Conservation (phyloP, 768 basidiomycete genomes). For the Termitomyces titanicus region DNA sequence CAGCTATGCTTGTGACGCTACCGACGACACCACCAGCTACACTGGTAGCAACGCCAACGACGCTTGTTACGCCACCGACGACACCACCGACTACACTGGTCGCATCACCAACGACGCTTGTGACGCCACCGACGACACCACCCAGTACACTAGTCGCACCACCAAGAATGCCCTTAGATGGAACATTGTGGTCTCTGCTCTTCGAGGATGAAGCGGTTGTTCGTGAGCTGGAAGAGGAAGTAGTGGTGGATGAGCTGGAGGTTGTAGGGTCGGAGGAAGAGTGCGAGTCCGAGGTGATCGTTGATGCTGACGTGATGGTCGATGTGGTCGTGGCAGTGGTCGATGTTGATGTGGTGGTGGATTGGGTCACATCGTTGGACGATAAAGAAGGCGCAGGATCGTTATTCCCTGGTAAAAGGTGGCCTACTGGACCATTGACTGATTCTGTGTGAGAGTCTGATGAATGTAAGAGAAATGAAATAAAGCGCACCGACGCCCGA, state of each 20-base stretch:
- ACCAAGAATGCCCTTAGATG: constrained; percentile 2
- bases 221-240: background rate
- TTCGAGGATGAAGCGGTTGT: background rate
- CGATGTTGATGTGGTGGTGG: constrained; percentile 8
- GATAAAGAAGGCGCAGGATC: background rate
- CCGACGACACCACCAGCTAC: too few species aligned
- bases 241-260: background rate
- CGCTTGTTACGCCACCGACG: too few species aligned
- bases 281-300: background rate
- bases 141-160: background rate
- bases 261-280: background rate
- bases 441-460: background rate
- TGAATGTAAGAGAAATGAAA: background rate
- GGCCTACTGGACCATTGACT: background rate
- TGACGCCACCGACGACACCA: background rate
- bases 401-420: background rate
- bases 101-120: background rate
- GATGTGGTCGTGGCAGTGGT: background rate
- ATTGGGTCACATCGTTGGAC: background rate
- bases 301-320: constrained; percentile 8
- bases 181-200: too few species aligned
- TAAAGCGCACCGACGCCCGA: background rate
- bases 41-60: too few species aligned
- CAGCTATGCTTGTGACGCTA: too few species aligned
- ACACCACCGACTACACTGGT: too few species aligned